Percentiles rank a stretch among this genome's conserved stretches.
phyloP scores from a whole-genome alignment of 805 yeast species.

The Candida ipomoeae region DNA sequence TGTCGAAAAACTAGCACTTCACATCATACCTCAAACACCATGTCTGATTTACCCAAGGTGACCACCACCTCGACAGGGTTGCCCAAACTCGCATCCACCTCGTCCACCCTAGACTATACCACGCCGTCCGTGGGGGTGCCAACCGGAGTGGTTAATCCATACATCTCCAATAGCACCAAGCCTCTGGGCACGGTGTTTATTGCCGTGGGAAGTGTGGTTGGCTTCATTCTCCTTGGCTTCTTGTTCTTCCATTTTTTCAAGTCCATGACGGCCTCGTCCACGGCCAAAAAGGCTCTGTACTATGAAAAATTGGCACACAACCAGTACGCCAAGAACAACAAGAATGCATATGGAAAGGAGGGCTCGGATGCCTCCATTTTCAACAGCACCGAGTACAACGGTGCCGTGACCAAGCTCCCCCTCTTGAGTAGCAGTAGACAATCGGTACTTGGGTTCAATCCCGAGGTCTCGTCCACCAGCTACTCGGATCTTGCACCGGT shows the following conservation, averaged over 20 bases:
- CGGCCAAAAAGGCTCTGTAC: slow-evolving; percentile 45
- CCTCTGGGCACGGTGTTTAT: slow-evolving; percentile 83
- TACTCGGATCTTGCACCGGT: slow-evolving; percentile 27
- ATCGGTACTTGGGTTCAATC: slow-evolving; percentile 14
- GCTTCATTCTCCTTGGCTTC: slow-evolving; percentile 51
- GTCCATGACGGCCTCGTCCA: slow-evolving; percentile 45
- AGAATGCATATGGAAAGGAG: slow-evolving; percentile 24
- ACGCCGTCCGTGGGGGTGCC: slow-evolving; percentile 58
- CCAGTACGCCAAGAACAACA: slow-evolving; percentile 29
- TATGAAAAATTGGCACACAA: slow-evolving; percentile 31
- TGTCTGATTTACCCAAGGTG: background rate
- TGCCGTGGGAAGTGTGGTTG: slow-evolving; percentile 69
- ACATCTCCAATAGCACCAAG: slow-evolving; percentile 44
- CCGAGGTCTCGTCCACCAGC: slow-evolving; percentile 26
- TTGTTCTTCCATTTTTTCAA: slow-evolving; percentile 49
- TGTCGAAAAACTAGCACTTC: background rate
- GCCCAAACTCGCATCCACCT: slow-evolving; percentile 12
- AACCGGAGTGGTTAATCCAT: slow-evolving; percentile 59
- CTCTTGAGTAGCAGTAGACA: slow-evolving; percentile 20
- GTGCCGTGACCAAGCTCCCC: slow-evolving; percentile 33
- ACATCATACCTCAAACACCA: background rate
- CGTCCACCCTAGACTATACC: slow-evolving; percentile 26
- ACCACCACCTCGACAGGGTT: slow-evolving; percentile 8
- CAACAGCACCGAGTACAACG: slow-evolving; percentile 14
- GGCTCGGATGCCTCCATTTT: slow-evolving; percentile 1